phyloP scores from a whole-genome alignment of 805 yeast genomes.

The Torulaspora maleeae region DNA sequence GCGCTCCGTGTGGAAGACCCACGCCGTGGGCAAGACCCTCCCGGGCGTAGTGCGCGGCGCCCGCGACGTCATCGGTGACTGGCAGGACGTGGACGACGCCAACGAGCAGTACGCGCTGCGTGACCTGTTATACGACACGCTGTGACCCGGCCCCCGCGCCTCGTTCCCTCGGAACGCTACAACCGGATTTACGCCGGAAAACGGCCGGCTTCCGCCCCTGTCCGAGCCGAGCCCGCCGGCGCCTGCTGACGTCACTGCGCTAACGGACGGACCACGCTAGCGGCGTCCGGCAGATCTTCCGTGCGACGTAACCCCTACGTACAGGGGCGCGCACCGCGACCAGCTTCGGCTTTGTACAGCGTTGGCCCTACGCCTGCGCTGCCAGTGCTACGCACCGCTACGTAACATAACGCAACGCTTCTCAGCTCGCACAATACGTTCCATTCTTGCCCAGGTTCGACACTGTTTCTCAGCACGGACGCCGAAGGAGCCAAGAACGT shows the following conservation, averaged over 20 bases:
- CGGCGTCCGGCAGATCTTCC: no score
- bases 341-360: neutral
- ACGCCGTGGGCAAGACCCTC: slow-evolving; percentile 62
- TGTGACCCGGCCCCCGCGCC: neutral
- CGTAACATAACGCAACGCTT: neutral
- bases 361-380: slow-evolving; percentile 29
- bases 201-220: neutral
- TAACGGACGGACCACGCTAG: no score
- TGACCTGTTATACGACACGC: slow-evolving; percentile 53
- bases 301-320: neutral
- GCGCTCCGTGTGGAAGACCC: slow-evolving; percentile 75
- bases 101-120: slow-evolving; percentile 71
- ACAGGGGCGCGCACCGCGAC: neutral
- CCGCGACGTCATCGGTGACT: slow-evolving; percentile 78
- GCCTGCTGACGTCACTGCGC: no score
- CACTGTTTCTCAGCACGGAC: neutral
- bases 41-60: slow-evolving; percentile 85
- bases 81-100: slow-evolving; percentile 80
- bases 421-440: no score
- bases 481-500: neutral
- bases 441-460: no score
- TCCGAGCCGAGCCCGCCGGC: neutral
- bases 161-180: no score
- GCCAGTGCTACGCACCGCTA: neutral
- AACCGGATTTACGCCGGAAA: neutral